A percentile compares a stretch with the other conserved stretches of the same genome.
These are phyloP conservation scores for Stereum hirsutum DNA, from an alignment of 1,284 basidiomycete species.

Conservation along the genomic window DNA sequence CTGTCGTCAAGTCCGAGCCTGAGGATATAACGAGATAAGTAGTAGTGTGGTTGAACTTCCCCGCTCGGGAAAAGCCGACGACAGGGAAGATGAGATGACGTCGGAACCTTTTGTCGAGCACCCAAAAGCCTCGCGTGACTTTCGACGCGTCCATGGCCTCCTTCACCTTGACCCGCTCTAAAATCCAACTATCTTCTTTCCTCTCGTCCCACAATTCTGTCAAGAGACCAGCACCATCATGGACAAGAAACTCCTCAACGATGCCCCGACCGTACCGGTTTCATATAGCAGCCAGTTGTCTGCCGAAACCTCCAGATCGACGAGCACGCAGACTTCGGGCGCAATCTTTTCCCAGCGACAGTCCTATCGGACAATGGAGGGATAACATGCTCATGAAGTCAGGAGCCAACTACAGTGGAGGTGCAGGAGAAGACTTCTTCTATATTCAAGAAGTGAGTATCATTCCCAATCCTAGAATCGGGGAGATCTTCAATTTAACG, in stretches of 20 bases:
- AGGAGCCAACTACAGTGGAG: conserved; percentile 28
- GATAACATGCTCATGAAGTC: conserved; percentile 46
- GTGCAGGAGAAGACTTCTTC: conserved; percentile 75
- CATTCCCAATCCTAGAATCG: neutral
- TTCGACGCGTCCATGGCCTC: too few relatives aligned
- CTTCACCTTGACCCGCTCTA: too few relatives aligned
- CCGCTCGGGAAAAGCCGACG: too few relatives aligned
- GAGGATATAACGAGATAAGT: too few relatives aligned
- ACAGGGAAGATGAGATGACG: too few relatives aligned
- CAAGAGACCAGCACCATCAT: neutral
- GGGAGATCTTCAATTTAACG: conserved; percentile 1
- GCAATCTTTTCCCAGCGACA: conserved; percentile 52
- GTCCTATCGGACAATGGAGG: conserved; percentile 66
- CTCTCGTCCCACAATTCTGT: too few relatives aligned
- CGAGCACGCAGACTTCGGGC: conserved; percentile 22
- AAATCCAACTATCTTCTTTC: too few relatives aligned
- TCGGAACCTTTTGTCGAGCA: too few relatives aligned
- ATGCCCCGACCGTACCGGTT: conserved; percentile 51
- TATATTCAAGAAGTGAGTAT: conserved; percentile 61
- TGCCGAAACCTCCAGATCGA: conserved; percentile 56
- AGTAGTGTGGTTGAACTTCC: too few relatives aligned
- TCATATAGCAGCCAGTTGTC: conserved; percentile 71
- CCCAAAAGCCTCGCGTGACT: too few relatives aligned
- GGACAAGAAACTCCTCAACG: conserved; percentile 15
- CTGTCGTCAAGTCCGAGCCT: too few relatives aligned